These are phyloP conservation scores for Picochlorum costavermella DNA, from an alignment of 139 green algal species.

Conservation along the genomic window DNA sequence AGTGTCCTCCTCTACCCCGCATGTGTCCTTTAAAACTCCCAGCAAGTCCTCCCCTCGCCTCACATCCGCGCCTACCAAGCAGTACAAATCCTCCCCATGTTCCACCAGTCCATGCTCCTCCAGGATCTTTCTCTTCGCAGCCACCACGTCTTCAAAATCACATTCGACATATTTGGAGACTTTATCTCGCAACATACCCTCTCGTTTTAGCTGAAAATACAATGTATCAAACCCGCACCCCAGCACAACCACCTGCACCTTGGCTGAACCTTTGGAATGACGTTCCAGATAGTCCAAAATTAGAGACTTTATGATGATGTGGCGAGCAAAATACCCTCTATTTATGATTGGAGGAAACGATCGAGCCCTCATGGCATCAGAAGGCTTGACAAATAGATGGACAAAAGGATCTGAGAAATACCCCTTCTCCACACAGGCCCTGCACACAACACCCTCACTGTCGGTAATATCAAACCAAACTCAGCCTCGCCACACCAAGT, in stretches of 20 bases:
- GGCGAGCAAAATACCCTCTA: constrained; percentile 71
- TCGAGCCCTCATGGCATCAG: constrained; percentile 32
- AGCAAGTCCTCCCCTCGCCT: constrained; percentile 34
- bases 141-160: constrained; percentile 55
- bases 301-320: constrained; percentile 48
- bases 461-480: background rate
- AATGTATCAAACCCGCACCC: constrained; percentile 82
- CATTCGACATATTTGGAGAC: constrained; percentile 53
- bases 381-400: constrained; percentile 60
- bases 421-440: constrained; percentile 61
- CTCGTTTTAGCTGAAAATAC: constrained; percentile 59
- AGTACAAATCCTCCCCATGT: constrained; percentile 34
- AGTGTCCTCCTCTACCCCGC: constrained; percentile 32
- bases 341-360: constrained; percentile 69
- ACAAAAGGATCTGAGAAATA: constrained; percentile 84
- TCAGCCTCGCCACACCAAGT: background rate
- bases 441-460: constrained; percentile 20
- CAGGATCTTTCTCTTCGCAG: background rate
- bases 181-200: constrained; percentile 14
- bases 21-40: constrained; percentile 26
- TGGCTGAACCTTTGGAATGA: constrained; percentile 3
- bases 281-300: constrained; percentile 50
- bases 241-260: constrained; percentile 62
- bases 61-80: constrained; percentile 59
- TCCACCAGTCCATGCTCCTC: background rate